Evolutionary conservation across 2,329 filamentous ascomycete genomes (phyloP).

Genomic region (Ceratocystis colombiana): DNA sequence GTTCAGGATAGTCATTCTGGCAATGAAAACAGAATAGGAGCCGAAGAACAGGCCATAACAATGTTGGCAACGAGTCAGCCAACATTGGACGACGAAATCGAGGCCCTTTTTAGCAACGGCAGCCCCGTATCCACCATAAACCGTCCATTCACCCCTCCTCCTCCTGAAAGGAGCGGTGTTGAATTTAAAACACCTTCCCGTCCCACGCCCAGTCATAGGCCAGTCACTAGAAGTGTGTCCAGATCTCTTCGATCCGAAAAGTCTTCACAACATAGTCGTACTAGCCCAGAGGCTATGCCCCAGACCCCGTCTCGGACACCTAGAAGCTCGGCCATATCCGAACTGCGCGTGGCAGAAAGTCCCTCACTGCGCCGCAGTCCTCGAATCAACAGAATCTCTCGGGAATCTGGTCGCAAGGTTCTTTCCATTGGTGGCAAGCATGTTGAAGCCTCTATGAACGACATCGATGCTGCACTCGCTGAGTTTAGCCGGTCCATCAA

Average conservation of each 20-base stretch:
- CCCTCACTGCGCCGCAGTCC: conserved; percentile 38
- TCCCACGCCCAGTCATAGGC: conserved; percentile 51
- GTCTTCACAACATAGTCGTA: conserved; percentile 38
- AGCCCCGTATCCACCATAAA: conserved; percentile 35
- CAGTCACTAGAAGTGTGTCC: conserved; percentile 51
- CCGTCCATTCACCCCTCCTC: conserved; percentile 44
- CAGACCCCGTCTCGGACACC: conserved; percentile 43
- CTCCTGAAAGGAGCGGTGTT: conserved; percentile 36
- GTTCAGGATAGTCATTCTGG: not conserved
- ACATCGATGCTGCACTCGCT: conserved; percentile 24
- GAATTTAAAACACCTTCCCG: conserved; percentile 53
- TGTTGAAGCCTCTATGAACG: conserved; percentile 23
- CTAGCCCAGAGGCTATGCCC: conserved; percentile 33
- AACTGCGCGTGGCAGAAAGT: conserved; percentile 30
- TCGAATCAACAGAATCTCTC: conserved; percentile 28
- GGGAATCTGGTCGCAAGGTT: conserved; percentile 8
- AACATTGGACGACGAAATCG: conserved; percentile 37
- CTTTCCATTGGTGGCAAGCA: conserved; percentile 19
- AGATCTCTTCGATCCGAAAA: conserved; percentile 43
- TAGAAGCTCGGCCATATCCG: conserved; percentile 29
- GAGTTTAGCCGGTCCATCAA: conserved; percentile 23
- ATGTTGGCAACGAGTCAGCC: not conserved
- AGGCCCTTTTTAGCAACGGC: conserved; percentile 59
- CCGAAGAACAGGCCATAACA: not conserved
- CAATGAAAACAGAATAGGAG: not conserved